Evolutionary conservation across 257 asterid species (phyloP).

Genomic region (Penstemon davidsonii): DNA sequence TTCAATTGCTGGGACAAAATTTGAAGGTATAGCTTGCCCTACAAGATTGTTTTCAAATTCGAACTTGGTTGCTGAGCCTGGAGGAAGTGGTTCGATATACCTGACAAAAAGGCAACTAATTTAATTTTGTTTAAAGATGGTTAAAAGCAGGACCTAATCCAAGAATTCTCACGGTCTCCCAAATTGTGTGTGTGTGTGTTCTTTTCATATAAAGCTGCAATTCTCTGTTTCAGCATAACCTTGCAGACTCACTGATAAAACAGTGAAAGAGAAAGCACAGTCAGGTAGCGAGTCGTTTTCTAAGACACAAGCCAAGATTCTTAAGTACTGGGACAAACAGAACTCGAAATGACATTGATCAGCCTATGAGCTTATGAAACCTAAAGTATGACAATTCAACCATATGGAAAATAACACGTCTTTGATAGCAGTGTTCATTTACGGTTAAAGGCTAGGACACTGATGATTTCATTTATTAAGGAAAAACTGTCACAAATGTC

Average conservation of each 20-base stretch:
- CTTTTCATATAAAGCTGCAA: neutral
- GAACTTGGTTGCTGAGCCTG: conserved; percentile 69
- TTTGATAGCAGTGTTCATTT: neutral
- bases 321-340: neutral
- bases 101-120: conserved; percentile 43
- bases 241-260: neutral
- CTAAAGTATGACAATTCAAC: neutral
- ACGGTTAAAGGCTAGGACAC: neutral
- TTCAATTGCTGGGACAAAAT: conserved; percentile 92
- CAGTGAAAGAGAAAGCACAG: neutral
- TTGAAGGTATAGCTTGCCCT: conserved; percentile 90
- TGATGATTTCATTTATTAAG: too few relatives aligned
- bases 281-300: neutral
- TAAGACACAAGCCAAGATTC: neutral
- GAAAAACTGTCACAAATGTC: too few relatives aligned
- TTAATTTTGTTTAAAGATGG: conserved; percentile 10
- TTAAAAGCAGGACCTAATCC: neutral
- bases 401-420: neutral
- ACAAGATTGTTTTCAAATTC: conserved; percentile 87
- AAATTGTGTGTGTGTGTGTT: neutral
- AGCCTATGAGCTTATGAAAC: neutral
- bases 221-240: neutral
- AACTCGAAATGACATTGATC: neutral
- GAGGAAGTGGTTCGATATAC: conserved; percentile 87
- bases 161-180: neutral